These are phyloP conservation scores for Magnusiomyces magnusii DNA, from an alignment of 1,139 yeast species.

Conservation along the genomic window DNA sequence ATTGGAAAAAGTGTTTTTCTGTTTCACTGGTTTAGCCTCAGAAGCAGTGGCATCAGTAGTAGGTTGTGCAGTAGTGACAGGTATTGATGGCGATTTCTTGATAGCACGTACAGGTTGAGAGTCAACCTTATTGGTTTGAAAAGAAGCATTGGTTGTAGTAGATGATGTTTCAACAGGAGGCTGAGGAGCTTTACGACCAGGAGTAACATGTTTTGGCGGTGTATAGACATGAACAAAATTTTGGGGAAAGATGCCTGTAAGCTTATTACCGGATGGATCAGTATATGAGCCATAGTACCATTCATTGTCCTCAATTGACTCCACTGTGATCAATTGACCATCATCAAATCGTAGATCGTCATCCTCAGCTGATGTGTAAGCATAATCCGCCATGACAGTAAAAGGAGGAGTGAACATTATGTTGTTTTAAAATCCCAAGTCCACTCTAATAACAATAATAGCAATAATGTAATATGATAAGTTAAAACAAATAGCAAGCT, in stretches of 20 bases:
- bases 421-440: neutral
- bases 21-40: slow-evolving; percentile 14
- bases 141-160: slow-evolving; percentile 5
- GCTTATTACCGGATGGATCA: slow-evolving; percentile 35
- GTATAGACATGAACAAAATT: slow-evolving; percentile 55
- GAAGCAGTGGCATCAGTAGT: slow-evolving; percentile 13
- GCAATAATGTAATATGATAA: too few species aligned
- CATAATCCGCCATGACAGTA: slow-evolving; percentile 60
- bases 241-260: slow-evolving; percentile 79
- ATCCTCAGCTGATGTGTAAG: slow-evolving; percentile 68
- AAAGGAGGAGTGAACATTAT: slow-evolving; percentile 42
- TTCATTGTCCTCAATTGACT: slow-evolving; percentile 76
- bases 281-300: slow-evolving; percentile 74
- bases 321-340: slow-evolving; percentile 67
- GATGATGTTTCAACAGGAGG: slow-evolving; percentile 16
- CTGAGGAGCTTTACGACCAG: slow-evolving; percentile 16
- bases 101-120: slow-evolving; percentile 8
- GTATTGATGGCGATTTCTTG: neutral
- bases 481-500: too few species aligned
- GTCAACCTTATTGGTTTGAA: too few species aligned
- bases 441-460: too few species aligned
- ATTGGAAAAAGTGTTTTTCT: slow-evolving; percentile 33
- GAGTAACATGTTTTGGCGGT: slow-evolving; percentile 18
- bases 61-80: neutral
- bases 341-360: slow-evolving; percentile 71